Conservation (phyloP, 352 stramenopile genomes). For the Phytopythium chamaehyphon region DNA sequence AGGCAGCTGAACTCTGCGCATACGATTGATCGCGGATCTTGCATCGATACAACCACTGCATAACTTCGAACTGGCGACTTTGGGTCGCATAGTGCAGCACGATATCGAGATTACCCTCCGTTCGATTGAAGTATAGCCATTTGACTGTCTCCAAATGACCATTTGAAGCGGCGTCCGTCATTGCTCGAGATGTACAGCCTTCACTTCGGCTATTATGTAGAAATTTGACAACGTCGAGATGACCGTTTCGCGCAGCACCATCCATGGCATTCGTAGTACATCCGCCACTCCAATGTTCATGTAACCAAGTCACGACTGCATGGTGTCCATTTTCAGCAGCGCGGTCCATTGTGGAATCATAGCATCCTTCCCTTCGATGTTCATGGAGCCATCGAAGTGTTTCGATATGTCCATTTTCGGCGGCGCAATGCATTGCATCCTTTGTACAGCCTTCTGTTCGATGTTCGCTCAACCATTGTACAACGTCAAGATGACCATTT, state of each 20-base stretch:
- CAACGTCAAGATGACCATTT: constrained; percentile 26
- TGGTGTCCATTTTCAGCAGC: neutral
- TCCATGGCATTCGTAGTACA: neutral
- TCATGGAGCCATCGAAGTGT: neutral
- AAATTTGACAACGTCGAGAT: neutral
- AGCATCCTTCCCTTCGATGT: neutral
- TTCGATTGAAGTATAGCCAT: neutral
- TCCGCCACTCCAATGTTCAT: neutral
- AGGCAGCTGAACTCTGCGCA: no score
- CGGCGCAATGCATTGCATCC: neutral
- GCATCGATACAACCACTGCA: neutral
- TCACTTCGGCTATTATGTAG: neutral
- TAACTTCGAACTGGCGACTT: neutral
- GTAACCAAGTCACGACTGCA: neutral
- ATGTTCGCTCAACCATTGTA: constrained; percentile 36
- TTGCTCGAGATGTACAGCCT: neutral
- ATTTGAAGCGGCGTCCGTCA: neutral
- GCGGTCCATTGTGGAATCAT: neutral
- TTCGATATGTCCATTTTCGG: neutral
- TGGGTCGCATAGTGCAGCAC: neutral
- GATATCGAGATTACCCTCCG: neutral
- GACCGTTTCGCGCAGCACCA: neutral
- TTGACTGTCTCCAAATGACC: neutral
- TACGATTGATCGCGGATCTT: no score
- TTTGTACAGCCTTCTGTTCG: constrained; percentile 28